Base-by-base conservation (phyloP, 139 green algal species). In the Volvox reticuliferus region DNA sequence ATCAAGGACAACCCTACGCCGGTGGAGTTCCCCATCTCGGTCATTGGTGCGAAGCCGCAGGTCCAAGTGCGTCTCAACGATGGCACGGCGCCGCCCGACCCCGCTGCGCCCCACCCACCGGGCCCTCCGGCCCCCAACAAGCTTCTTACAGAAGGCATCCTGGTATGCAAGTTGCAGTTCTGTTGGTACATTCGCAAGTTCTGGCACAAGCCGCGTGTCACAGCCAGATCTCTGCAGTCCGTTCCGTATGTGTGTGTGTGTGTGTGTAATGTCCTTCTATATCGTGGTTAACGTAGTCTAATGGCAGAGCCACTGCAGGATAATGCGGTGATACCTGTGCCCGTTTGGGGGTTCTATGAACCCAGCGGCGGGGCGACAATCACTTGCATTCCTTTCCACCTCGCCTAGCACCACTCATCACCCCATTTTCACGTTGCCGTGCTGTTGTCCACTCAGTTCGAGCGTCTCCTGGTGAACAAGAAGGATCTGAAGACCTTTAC, bases 1-100 rank as follows among this genome's bases (percentile, higher is more conserved):
- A 92, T 98, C 69, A 85, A 88, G 65, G 92, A 96, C 92, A 98
- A 97, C 86, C 96, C 96, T n/a, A 87, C 63, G 9, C 94, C 94
- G 1, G 91, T 97, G 18, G 95, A 96, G 89, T 98, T 98, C 90
- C 91, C 91, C 35, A 80, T 98, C 73, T 92, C 62, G 16, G 94
- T 95, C 69, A 90, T 96, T 22, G 96, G 96, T 6, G 94, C 94
- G 26, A 96, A 93, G 82, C 96, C 96, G 22, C 50, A 90, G 50
- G 93, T 97, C 13, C 87, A 93, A 68, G 75, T 88, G 14, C 68
- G 78, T 22, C 88, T 93, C 61, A 92, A 95, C 80, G 93, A 95
- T 73, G 91, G 91, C 85, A 93, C 79, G 0, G 67, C 87, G 44
- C 82, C 75, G 63, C 85, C 84, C 33, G 68, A 81, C 68, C 37